These are phyloP conservation scores for Choricystis sp. DNA, from an alignment of 139 green algal species.

Conservation along the genomic window DNA sequence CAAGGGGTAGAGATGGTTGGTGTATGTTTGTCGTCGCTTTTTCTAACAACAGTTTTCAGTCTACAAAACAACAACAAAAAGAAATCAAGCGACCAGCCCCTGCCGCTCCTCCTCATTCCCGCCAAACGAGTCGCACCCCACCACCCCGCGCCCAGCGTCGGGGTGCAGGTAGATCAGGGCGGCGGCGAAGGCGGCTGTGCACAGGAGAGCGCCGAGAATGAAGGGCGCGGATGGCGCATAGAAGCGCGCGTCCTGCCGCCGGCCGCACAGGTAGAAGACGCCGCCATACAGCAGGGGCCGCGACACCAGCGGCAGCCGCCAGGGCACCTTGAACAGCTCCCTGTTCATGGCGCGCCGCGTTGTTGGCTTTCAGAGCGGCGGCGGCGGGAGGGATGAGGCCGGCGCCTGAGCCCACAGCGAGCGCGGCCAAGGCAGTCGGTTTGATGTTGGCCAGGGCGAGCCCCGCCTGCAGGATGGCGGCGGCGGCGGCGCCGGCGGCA, in stretches of 20 bases:
- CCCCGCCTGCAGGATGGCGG: no score
- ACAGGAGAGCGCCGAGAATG: not conserved
- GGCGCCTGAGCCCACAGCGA: not conserved
- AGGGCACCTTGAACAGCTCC: slow-evolving; percentile 8
- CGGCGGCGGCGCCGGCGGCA: no score
- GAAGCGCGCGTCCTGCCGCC: no score
- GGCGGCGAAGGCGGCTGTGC: not conserved
- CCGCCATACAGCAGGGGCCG: not conserved
- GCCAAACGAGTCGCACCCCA: not conserved
- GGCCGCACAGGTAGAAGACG: not conserved
- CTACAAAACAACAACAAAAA: not conserved
- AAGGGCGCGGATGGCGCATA: no score
- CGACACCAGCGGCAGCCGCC: not conserved
- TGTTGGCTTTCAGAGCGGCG: slow-evolving; percentile 1
- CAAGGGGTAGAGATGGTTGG: no score
- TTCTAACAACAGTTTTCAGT: no score
- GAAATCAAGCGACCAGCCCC: not conserved
- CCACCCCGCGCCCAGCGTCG: not conserved
- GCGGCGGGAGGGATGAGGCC: not conserved
- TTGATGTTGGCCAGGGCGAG: not conserved
- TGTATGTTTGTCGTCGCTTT: no score
- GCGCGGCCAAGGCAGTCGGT: not conserved
- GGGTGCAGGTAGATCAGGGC: not conserved
- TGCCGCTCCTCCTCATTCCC: not conserved
- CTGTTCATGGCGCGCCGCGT: slow-evolving; percentile 1